Conservation (phyloP, 306 rosid genomes). For the Rosa rugosa region DNA sequence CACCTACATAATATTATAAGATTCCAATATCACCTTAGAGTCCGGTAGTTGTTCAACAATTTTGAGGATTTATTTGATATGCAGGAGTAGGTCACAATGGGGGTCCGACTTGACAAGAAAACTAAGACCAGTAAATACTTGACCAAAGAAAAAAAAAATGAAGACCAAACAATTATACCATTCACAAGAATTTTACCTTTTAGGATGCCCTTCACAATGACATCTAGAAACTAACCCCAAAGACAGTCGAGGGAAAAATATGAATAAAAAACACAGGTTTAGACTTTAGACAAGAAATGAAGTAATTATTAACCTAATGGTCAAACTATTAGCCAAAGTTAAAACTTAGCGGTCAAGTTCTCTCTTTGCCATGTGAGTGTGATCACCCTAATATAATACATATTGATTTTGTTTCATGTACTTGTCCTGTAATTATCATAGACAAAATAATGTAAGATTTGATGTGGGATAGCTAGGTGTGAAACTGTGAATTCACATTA, state of each 20-base stretch:
- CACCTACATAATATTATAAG: too few relatives aligned
- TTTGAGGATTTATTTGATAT: background rate
- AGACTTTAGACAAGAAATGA: slow-evolving; percentile 1
- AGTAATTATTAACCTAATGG: background rate
- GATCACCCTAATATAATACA: background rate
- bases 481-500: background rate
- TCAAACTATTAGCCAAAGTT: background rate
- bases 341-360: background rate
- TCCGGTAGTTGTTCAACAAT: background rate
- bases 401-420: background rate
- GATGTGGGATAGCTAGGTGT: background rate
- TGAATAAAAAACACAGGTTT: background rate
- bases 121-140: background rate
- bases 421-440: background rate
- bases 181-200: background rate
- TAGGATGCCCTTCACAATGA: background rate
- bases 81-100: background rate
- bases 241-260: background rate
- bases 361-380: background rate
- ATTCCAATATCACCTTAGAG: background rate
- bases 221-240: background rate
- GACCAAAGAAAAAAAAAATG: background rate
- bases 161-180: background rate
- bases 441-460: background rate
- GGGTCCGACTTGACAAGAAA: background rate